Evolutionary conservation across 169 alveolate genomes (phyloP).

Genomic region (Sarcocystis neurona): DNA sequence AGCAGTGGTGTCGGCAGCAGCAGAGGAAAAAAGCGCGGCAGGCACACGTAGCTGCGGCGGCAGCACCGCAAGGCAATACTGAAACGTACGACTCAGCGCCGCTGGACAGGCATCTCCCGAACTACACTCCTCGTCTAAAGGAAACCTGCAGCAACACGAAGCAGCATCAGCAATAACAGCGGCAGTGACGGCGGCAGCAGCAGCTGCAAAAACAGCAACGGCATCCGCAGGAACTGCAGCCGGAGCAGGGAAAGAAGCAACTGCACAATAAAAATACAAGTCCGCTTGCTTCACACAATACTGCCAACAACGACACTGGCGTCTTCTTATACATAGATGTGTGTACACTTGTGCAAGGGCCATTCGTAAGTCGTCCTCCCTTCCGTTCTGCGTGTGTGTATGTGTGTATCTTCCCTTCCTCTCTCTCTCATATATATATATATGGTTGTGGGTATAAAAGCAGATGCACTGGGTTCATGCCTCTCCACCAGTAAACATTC

Average conservation of each 20-base stretch:
- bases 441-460: too few relatives aligned
- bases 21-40: conserved; percentile 23
- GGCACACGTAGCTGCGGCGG: conserved; percentile 34
- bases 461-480: too few relatives aligned
- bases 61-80: conserved; percentile 32
- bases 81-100: conserved; percentile 47
- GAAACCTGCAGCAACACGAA: background rate
- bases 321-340: too few relatives aligned
- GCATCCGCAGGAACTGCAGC: background rate
- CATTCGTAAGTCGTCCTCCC: too few relatives aligned
- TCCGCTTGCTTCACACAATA: too few relatives aligned
- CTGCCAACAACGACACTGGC: too few relatives aligned
- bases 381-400: too few relatives aligned
- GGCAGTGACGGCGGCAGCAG: background rate
- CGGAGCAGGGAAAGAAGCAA: background rate
- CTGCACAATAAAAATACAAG: too few relatives aligned
- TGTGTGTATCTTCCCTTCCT: too few relatives aligned
- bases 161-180: background rate
- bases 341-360: too few relatives aligned
- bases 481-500: too few relatives aligned
- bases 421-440: too few relatives aligned
- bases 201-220: background rate
- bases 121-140: background rate
- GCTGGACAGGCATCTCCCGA: background rate
- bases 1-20: conserved; percentile 13